These are phyloP conservation scores for Plasmodium sp. DNA, from an alignment of 169 alveolate genomes.

Conservation along the genomic window DNA sequence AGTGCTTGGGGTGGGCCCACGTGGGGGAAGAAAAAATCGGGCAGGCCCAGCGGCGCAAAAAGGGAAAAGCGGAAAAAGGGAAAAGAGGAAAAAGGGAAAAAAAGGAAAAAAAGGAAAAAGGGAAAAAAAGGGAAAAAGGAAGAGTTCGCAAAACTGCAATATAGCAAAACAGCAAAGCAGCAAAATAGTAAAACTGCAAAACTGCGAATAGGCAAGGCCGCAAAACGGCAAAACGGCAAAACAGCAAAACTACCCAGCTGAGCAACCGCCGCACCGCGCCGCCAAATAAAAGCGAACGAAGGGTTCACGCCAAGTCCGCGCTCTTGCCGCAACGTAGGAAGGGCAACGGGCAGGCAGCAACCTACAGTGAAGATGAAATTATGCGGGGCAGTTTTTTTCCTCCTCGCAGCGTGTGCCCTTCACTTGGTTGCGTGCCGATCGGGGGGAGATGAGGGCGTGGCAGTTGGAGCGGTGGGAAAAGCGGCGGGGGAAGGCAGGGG, in stretches of 20 bases:
- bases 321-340: neutral
- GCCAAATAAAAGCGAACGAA: neutral
- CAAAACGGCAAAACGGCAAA: neutral
- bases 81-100: neutral
- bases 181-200: neutral
- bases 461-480: neutral
- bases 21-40: neutral
- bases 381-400: neutral
- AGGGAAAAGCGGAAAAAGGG: neutral
- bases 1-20: neutral
- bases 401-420: neutral
- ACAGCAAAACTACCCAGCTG: too few relatives aligned
- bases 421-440: neutral
- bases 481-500: neutral
- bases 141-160: neutral
- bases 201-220: neutral
- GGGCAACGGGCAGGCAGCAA: neutral
- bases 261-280: too few relatives aligned
- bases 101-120: neutral
- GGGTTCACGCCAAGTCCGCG: neutral
- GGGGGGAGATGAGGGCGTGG: neutral
- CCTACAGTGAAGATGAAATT: neutral
- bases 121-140: too few relatives aligned
- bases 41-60: too few relatives aligned
- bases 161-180: neutral